Evolutionary conservation across 768 basidiomycete genomes (phyloP).

Genomic region (Hirschioporus abietinus): DNA sequence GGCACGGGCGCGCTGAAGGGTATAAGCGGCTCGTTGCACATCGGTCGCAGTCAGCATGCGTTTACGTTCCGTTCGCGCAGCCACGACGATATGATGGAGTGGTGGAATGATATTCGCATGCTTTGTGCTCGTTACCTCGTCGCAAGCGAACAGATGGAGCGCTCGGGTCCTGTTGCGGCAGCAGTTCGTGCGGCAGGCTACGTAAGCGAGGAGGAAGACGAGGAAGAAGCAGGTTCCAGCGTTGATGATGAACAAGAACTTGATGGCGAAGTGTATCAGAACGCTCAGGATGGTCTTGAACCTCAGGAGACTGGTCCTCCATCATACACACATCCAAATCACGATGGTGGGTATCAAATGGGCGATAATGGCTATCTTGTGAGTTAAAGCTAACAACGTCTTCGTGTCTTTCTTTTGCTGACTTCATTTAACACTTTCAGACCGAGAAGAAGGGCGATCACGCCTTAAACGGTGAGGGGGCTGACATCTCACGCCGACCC

Average conservation of each 20-base stretch:
- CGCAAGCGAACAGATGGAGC: conserved; percentile 88
- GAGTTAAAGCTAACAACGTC: conserved; percentile 22
- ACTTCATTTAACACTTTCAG: conserved; percentile 24
- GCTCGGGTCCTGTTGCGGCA: conserved; percentile 87
- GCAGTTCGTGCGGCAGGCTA: conserved; percentile 90
- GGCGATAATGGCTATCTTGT: conserved; percentile 59
- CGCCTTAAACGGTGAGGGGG: conserved; percentile 22
- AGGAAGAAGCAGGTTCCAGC: conserved; percentile 58
- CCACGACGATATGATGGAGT: conserved; percentile 98
- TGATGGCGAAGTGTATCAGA: conserved; percentile 44
- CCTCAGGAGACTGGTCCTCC: conserved; percentile 48
- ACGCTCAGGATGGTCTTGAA: conserved; percentile 36
- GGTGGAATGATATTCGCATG: conserved; percentile 99
- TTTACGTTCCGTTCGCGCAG: conserved; percentile 89
- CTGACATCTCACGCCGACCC: conserved; percentile 33
- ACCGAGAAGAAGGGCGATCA: conserved; percentile 38
- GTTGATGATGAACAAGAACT: conserved; percentile 45
- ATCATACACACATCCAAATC: conserved; percentile 49
- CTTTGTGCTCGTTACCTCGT: conserved; percentile 91
- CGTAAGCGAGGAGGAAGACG: conserved; percentile 69
- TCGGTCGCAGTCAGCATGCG: conserved; percentile 45
- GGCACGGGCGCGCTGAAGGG: conserved; percentile 63
- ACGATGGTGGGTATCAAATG: conserved; percentile 34
- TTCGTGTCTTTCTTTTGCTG: conserved; percentile 2
- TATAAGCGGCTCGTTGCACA: conserved; percentile 25